Percentiles rank a stretch among this genome's conserved stretches.
phyloP scores from a whole-genome alignment of 495 filamentous ascomycete genomes.

The Oidiodendron maius region DNA sequence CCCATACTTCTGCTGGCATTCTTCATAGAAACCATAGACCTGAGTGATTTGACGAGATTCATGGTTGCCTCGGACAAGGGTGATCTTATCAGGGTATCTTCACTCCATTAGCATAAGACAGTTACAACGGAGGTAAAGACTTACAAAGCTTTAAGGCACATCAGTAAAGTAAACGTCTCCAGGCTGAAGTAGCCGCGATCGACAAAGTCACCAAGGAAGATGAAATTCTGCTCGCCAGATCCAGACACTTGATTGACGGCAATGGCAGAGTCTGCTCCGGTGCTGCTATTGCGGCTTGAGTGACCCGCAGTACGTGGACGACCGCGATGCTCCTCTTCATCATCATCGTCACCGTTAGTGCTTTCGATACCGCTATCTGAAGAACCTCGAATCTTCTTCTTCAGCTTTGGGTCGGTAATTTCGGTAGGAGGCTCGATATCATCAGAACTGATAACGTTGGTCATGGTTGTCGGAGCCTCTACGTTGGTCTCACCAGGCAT shows the following conservation, averaged over 20 bases:
- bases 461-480: constrained; percentile 46
- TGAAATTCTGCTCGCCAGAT: constrained; percentile 75
- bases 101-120: constrained; percentile 5
- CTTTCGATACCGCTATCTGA: constrained; percentile 33
- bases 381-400: constrained; percentile 60
- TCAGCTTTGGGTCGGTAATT: constrained; percentile 77
- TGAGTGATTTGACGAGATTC: constrained; percentile 98
- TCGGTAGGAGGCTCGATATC: constrained; percentile 83
- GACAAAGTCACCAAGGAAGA: constrained; percentile 96
- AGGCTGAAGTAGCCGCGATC: constrained; percentile 97
- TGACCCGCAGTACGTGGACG: constrained; percentile 33
- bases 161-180: constrained; percentile 89
- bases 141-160: constrained; percentile 96
- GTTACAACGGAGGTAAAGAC: constrained; percentile 26
- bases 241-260: constrained; percentile 40
- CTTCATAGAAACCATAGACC: constrained; percentile 98
- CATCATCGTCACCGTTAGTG: constrained; percentile 39
- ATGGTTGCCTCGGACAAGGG: constrained; percentile 94
- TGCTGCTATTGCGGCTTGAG: constrained; percentile 29
- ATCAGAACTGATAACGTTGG: constrained; percentile 66
- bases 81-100: constrained; percentile 92
- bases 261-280: constrained; percentile 33
- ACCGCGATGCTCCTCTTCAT: constrained; percentile 43
- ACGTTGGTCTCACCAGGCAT: constrained; percentile 77
- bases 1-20: constrained; percentile 96